These are phyloP conservation scores for Styphnolobium japonicum DNA, from an alignment of 306 rosid genomes.

Conservation along the genomic window DNA sequence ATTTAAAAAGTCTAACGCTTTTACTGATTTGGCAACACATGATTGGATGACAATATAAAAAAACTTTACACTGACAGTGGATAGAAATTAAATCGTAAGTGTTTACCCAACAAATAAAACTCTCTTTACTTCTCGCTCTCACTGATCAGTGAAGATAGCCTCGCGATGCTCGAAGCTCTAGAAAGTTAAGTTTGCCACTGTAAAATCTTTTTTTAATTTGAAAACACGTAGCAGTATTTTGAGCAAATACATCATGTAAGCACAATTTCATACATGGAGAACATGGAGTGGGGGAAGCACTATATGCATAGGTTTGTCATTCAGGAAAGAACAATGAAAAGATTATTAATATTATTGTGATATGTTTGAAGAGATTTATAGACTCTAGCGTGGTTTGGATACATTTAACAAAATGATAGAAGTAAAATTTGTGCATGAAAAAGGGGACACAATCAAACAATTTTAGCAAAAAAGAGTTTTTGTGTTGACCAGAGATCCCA, in stretches of 20 bases:
- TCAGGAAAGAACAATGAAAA: conserved; percentile 16
- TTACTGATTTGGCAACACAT: too few species aligned
- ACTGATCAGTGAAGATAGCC: not conserved
- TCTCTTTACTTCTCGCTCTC: not conserved
- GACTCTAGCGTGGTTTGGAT: not conserved
- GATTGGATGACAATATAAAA: too few species aligned
- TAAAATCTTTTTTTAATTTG: conserved; percentile 10
- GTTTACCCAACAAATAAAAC: not conserved
- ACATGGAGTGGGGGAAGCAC: conserved; percentile 53
- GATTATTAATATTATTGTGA: not conserved
- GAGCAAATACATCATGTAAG: not conserved
- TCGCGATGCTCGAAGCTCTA: not conserved
- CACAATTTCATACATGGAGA: conserved; percentile 18
- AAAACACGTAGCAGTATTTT: conserved; percentile 26
- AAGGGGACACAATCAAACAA: conserved; percentile 53
- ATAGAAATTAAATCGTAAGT: too few species aligned
- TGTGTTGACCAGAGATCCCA: conserved; percentile 59
- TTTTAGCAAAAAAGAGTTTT: conserved; percentile 39
- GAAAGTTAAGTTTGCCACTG: not conserved
- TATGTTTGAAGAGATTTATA: conserved; percentile 4
- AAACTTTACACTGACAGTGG: too few species aligned
- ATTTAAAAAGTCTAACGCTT: too few species aligned
- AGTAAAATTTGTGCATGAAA: conserved; percentile 14
- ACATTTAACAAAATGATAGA: conserved; percentile 1
- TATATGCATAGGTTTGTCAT: conserved; percentile 38